phyloP scores from a whole-genome alignment of 108 stramenopile genomes.

The Ochromonas danica region DNA sequence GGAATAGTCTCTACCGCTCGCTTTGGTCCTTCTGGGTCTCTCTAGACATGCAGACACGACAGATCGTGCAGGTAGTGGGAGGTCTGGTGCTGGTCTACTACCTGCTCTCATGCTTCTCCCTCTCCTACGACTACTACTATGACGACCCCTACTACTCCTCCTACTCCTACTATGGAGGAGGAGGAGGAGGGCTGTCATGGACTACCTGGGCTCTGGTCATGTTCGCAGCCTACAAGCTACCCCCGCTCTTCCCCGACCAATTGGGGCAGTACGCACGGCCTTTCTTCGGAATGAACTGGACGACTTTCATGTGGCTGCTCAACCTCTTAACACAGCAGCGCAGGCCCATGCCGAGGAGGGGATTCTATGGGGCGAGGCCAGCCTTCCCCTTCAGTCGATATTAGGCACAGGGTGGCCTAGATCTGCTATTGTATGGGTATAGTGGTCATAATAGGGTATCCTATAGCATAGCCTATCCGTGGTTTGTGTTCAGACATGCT shows the following conservation, averaged over 20 bases:
- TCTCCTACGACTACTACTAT: neutral
- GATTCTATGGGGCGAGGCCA: too few species aligned
- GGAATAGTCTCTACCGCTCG: neutral
- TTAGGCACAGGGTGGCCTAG: too few species aligned
- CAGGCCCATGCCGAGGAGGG: too few species aligned
- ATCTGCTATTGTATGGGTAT: too few species aligned
- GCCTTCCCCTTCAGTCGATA: too few species aligned
- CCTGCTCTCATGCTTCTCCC: neutral
- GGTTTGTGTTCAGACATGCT: too few species aligned
- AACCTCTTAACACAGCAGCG: neutral
- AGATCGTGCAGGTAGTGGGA: neutral
- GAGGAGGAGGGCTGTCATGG: constrained; percentile 1
- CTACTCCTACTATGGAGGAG: too few species aligned
- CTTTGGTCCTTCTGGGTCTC: neutral
- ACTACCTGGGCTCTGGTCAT: neutral
- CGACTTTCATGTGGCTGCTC: neutral
- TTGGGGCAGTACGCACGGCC: neutral
- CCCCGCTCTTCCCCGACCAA: neutral
- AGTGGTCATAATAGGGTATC: too few species aligned
- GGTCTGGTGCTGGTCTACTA: neutral
- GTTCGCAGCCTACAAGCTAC: neutral
- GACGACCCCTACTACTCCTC: neutral
- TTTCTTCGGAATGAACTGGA: neutral
- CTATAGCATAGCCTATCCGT: too few species aligned
- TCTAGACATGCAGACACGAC: neutral